Evolutionary conservation across 1,284 basidiomycete genomes (phyloP), one percentile per base, ranked within the genome.

Genomic region (Trametes hirsuta): DNA sequence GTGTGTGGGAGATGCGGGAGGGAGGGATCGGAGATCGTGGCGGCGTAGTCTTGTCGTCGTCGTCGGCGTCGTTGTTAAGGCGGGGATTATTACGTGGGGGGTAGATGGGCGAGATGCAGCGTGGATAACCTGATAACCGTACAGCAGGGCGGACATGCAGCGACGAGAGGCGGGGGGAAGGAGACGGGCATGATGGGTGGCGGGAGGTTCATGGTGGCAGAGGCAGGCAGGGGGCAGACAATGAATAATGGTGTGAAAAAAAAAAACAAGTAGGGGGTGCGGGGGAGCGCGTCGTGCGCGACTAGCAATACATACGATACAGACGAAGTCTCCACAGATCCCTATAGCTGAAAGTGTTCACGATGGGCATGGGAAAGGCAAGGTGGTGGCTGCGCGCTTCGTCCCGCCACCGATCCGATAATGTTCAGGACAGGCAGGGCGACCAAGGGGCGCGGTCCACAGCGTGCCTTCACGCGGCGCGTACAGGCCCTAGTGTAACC

Each of bases 271-370:
- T 30, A 46, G 30, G 18, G 24, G 25, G 36, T 34, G 47, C 12
- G 37, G 41, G 42, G 39, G 25, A 48, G 18, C 36, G 53, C 34
- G 45, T 35, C 42, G 58, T 36, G 42, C 46, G 41, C 14, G 60
- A 57, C 58, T 65, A 62, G 58, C 58, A 58, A 65, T 65, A 65
- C 63, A 65, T 64, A 65, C 49, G 63, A 60, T 60, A 62, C 49
- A 64, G 55, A 51, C 22, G 41, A 51, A 53, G 50, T 45, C 60
- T 61, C 60, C 63, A 58, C 48, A 46, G 57, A 62, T 60, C 64
- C 64, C 61, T 35, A 56, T 57, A 47, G 60, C 52, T 41, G 36
- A 51, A 55, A 45, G 44, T 55, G 41, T 66, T 56, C 59, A 58
- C 61, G 64, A 53, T 58, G 58, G 11, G 40, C 58, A 58, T 58